A percentile compares a stretch with the other conserved stretches of the same genome.
Evolutionary conservation across 306 rosid species (phyloP).

Genomic region (Senna tora): DNA sequence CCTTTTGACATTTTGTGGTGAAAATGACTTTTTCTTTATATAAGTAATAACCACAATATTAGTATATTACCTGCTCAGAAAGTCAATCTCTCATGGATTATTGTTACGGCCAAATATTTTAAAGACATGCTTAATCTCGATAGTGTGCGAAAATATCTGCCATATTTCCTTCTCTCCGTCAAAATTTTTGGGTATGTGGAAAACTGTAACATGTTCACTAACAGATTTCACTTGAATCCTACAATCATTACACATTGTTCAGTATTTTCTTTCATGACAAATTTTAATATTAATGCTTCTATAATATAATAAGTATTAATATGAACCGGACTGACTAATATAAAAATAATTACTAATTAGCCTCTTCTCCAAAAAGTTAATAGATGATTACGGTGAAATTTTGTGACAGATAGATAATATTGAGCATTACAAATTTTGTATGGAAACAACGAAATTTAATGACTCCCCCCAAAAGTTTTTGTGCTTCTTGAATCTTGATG

Average conservation of each 20-base stretch:
- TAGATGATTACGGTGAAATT: not conserved
- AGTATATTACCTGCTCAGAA: not conserved
- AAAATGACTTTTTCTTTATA: too few relatives aligned
- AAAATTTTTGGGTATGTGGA: not conserved
- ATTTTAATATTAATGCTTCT: too few relatives aligned
- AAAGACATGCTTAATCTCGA: not conserved
- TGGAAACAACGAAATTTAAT: not conserved
- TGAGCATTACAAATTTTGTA: not conserved
- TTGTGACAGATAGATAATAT: not conserved
- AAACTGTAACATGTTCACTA: not conserved
- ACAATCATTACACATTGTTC: too few relatives aligned
- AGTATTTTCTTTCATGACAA: too few relatives aligned
- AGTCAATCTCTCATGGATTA: not conserved
- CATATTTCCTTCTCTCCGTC: not conserved
- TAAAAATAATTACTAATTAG: too few relatives aligned
- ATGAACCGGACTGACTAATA: too few relatives aligned
- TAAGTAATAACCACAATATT: not conserved
- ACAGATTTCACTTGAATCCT: not conserved
- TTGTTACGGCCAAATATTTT: not conserved
- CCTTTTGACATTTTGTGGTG: not conserved
- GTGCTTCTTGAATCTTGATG: not conserved
- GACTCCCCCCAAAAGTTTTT: too few relatives aligned
- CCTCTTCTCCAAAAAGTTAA: not conserved
- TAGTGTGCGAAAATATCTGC: not conserved
- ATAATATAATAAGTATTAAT: too few relatives aligned